These are phyloP conservation scores for Linaria vulgaris DNA, from an alignment of 257 asterid genomes.

Conservation along the genomic window DNA sequence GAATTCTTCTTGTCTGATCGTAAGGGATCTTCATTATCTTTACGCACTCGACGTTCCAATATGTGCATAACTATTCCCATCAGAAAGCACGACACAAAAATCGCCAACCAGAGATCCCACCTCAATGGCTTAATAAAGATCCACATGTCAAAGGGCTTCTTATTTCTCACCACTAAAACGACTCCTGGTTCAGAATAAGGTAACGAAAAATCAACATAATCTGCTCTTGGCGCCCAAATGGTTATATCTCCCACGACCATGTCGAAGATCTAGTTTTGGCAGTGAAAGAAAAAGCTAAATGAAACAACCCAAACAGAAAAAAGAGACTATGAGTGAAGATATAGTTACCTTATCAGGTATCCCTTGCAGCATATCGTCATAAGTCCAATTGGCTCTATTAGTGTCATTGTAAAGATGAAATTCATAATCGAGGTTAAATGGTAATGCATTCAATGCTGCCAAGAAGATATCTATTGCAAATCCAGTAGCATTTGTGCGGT, in stretches of 20 bases:
- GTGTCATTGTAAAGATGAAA: slow-evolving; percentile 19
- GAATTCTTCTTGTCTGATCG: slow-evolving; percentile 19
- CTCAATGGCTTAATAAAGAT: slow-evolving; percentile 42
- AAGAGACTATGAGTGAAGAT: not conserved
- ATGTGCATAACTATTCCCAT: slow-evolving; percentile 33
- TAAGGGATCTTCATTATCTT: slow-evolving; percentile 8
- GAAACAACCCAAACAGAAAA: not conserved
- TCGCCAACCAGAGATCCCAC: slow-evolving; percentile 52
- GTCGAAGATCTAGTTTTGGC: no score
- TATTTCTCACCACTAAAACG: slow-evolving; percentile 41
- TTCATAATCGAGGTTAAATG: slow-evolving; percentile 24
- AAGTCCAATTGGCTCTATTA: slow-evolving; percentile 4
- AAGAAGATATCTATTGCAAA: slow-evolving; percentile 40
- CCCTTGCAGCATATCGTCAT: slow-evolving; percentile 18
- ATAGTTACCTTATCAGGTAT: slow-evolving; percentile 27
- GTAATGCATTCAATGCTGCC: slow-evolving; percentile 17
- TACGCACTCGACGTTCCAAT: slow-evolving; percentile 30
- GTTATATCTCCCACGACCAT: slow-evolving; percentile 63
- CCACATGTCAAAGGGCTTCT: slow-evolving; percentile 53
- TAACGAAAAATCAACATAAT: slow-evolving; percentile 40
- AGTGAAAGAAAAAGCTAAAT: no score
- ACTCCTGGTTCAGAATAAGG: slow-evolving; percentile 65
- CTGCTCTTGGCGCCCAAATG: slow-evolving; percentile 49
- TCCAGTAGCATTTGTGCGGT: slow-evolving; percentile 26
- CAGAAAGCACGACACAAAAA: slow-evolving; percentile 25